A percentile compares a stretch with the other conserved stretches of the same genome.
phyloP scores from a whole-genome alignment of 2,329 filamentous ascomycete genomes.

The Penicillium freii region DNA sequence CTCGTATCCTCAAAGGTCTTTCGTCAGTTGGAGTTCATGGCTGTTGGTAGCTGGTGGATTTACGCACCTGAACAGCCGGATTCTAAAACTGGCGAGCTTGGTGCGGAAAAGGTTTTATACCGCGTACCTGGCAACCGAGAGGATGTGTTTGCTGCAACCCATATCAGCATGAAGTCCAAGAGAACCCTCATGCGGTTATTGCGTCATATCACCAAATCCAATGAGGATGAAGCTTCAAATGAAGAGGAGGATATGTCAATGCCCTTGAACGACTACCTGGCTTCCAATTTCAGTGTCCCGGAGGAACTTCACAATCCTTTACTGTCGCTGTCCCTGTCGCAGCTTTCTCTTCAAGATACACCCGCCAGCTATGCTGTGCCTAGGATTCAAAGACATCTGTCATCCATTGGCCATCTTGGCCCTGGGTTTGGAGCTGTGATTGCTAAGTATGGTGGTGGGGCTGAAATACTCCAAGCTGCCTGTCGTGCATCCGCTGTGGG shows the following conservation, averaged over 20 bases:
- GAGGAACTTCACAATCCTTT: conserved; percentile 63
- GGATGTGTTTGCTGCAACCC: conserved; percentile 79
- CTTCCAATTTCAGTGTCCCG: conserved; percentile 65
- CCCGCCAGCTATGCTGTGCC: conserved; percentile 68
- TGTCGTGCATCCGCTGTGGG: conserved; percentile 90
- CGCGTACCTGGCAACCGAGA: conserved; percentile 86
- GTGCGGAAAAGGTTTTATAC: conserved; percentile 48
- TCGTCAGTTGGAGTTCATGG: conserved; percentile 86
- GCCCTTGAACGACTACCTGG: conserved; percentile 48
- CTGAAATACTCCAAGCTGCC: conserved; percentile 85
- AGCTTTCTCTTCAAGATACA: conserved; percentile 55
- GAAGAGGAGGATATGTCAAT: conserved; percentile 55
- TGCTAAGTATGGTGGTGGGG: conserved; percentile 87
- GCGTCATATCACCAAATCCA: conserved; percentile 70
- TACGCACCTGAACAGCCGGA: conserved; percentile 41
- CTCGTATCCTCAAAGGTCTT: conserved; percentile 89
- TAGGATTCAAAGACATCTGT: conserved; percentile 73
- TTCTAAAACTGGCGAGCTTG: conserved; percentile 5
- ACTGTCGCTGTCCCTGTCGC: conserved; percentile 70
- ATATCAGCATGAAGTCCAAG: conserved; percentile 77
- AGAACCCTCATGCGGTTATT: conserved; percentile 89
- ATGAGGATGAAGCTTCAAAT: conserved; percentile 54
- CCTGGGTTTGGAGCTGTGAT: conserved; percentile 85
- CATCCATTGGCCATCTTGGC: conserved; percentile 83
- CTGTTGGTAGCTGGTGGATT: conserved; percentile 90